A percentile compares a stretch with the other conserved stretches of the same genome.
Conservation (phyloP, 345 rosid genomes). For the Citrus reticulata region DNA sequence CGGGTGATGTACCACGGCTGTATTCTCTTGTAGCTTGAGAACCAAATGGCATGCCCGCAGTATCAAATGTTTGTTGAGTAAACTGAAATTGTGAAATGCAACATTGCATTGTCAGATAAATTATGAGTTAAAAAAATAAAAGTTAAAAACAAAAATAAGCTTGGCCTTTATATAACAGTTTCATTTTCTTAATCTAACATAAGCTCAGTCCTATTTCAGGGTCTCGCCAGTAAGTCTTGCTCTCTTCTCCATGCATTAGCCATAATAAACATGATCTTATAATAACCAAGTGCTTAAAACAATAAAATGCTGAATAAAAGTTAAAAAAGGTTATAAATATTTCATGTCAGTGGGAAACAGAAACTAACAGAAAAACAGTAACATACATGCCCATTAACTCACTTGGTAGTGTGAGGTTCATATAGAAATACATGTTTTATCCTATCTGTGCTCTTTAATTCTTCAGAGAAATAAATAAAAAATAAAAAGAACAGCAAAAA, state of each 20-base stretch:
- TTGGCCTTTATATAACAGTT: not conserved
- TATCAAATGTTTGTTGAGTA: slow-evolving; percentile 62
- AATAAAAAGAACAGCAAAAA: not conserved
- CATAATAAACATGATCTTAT: not conserved
- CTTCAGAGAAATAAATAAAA: not conserved
- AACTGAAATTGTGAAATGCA: slow-evolving; percentile 56
- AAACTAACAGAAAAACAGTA: not conserved
- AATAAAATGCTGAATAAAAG: slow-evolving; percentile 1
- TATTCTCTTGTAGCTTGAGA: slow-evolving; percentile 64
- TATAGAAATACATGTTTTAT: not conserved
- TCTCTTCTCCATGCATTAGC: not conserved
- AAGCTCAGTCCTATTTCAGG: not conserved
- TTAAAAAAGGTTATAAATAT: not conserved
- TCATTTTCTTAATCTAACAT: not conserved
- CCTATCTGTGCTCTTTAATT: not conserved
- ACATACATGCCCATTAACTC: not conserved
- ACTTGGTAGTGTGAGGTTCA: not conserved
- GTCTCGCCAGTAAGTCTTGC: not conserved
- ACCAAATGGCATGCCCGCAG: slow-evolving; percentile 51
- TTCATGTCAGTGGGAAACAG: not conserved
- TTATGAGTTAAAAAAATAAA: not conserved
- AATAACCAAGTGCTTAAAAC: not conserved
- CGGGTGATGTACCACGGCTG: slow-evolving; percentile 62
- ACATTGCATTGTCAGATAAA: slow-evolving; percentile 3
- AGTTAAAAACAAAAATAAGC: not conserved